These are phyloP conservation scores for Polychytrium aggregatum DNA, from an alignment of 192 early-diverging fungal genomes.

Conservation along the genomic window DNA sequence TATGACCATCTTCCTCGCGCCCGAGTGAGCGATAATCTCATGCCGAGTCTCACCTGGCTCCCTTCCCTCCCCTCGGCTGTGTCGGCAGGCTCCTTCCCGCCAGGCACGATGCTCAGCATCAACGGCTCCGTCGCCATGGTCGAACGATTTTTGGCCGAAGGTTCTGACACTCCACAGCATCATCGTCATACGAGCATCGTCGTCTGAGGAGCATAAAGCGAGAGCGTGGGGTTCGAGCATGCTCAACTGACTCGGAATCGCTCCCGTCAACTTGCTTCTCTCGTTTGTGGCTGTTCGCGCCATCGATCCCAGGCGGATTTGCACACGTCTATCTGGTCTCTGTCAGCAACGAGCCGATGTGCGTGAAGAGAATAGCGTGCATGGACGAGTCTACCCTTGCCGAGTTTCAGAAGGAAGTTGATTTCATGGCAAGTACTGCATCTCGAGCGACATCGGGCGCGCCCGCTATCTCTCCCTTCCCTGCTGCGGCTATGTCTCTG, in stretches of 20 bases:
- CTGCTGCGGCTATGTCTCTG: not conserved
- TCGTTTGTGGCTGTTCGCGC: not conserved
- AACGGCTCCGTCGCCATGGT: constrained; percentile 47
- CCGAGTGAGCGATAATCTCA: too few species aligned
- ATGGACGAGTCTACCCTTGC: constrained; percentile 54
- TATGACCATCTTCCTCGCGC: too few species aligned
- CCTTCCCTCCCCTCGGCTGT: too few species aligned
- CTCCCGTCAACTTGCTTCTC: not conserved
- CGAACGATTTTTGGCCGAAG: constrained; percentile 67
- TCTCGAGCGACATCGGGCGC: not conserved
- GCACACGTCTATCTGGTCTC: constrained; percentile 82
- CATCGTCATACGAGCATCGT: too few species aligned
- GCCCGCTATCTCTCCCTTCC: not conserved
- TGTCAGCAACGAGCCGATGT: constrained; percentile 28
- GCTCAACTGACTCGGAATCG: not conserved
- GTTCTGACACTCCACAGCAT: too few species aligned
- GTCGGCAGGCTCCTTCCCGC: constrained; percentile 52
- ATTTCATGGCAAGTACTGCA: constrained; percentile 52
- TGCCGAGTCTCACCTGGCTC: too few species aligned
- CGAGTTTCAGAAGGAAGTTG: constrained; percentile 61
- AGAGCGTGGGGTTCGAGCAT: constrained; percentile 19
- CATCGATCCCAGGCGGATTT: constrained; percentile 57
- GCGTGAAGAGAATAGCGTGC: constrained; percentile 65
- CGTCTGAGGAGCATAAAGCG: too few species aligned
- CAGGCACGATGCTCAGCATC: constrained; percentile 50